These are phyloP conservation scores for Aspergillus sergii DNA, from an alignment of 2,329 filamentous ascomycete genomes.

Conservation along the genomic window DNA sequence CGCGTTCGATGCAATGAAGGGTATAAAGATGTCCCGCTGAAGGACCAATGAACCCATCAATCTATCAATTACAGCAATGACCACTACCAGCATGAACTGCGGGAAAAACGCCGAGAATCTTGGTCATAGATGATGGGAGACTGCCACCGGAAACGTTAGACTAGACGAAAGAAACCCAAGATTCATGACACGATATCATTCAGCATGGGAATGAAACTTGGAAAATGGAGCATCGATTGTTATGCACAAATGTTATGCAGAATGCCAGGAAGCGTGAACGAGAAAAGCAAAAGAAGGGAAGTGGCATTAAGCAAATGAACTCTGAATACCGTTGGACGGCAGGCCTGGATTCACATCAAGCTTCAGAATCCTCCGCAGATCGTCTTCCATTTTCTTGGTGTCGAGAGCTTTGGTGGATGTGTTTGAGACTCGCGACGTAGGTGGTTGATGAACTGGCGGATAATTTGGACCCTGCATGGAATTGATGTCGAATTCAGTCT, in stretches of 20 bases:
- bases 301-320: slow-evolving; percentile 32
- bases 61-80: slow-evolving; percentile 18
- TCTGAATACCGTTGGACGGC: slow-evolving; percentile 34
- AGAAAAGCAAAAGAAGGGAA: neutral
- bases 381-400: slow-evolving; percentile 51
- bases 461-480: slow-evolving; percentile 20
- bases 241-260: neutral
- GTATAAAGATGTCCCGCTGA: slow-evolving; percentile 19
- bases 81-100: slow-evolving; percentile 18
- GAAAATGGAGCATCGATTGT: neutral
- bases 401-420: slow-evolving; percentile 36
- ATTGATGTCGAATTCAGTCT: slow-evolving; percentile 22
- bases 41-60: slow-evolving; percentile 19
- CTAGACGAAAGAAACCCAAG: neutral
- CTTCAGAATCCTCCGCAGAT: slow-evolving; percentile 51
- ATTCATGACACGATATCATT: neutral
- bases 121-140: neutral
- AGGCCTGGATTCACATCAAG: slow-evolving; percentile 38
- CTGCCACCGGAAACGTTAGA: neutral
- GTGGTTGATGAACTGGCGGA: slow-evolving; percentile 26
- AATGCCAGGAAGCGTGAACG: neutral
- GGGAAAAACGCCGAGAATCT: slow-evolving; percentile 17
- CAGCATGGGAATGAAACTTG: neutral
- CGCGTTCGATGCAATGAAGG: slow-evolving; percentile 28
- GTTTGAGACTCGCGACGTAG: slow-evolving; percentile 24